Evolutionary conservation across 805 yeast species (phyloP), one percentile per base, ranked within the genome.

Genomic region (Myxozyma vanderwaltii): DNA sequence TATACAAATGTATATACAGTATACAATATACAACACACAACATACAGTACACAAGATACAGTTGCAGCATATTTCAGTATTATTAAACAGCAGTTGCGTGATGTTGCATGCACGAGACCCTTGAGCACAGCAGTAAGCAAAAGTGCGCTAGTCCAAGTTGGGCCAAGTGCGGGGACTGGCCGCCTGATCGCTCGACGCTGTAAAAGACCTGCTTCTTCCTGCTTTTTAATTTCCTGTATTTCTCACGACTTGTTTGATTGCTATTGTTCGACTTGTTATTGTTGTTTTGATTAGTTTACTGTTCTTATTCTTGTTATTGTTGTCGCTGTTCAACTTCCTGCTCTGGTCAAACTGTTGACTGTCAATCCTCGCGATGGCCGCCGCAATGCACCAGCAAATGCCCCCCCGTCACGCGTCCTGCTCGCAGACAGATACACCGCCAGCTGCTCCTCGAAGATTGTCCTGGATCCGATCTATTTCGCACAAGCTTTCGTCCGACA

Each of bases 381-480:
- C 41, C 7, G 4, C 41, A 5, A 38, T 38, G 27, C 45, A 41
- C 4, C 45, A 17, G 45, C 45, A 41, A 27, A 13, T 21, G 43
- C 43, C 23, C 27, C 45, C 2, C 6, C 45, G 15, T 17, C 45
- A 15, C 45, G 6, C 23, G 29, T 3, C 23, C 29, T 6, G 10
- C 45, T 8, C 29, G 19, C 45, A 17, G 23, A 23, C 50, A 21
- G 26, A 19, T 26, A 38, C 23, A 27, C 7, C 39, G 15, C 39
- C 45, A 12, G 24, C 50, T 15, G 38, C 39, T 13, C 4, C 53
- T 17, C 55, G 63, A 23, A 29, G 63, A 24, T 19, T 38, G 24
- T 59, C 63, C 17, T 59, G 63, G 63, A 57, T 59, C 40, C 62
- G 51, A 41, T 36, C 50, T 24, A 10, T 59, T 27, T 57, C 62